Evolutionary conservation across 2,329 filamentous ascomycete genomes (phyloP), one percentile per base, ranked within the genome.

Genomic region (Daldinia eschscholtzii): DNA sequence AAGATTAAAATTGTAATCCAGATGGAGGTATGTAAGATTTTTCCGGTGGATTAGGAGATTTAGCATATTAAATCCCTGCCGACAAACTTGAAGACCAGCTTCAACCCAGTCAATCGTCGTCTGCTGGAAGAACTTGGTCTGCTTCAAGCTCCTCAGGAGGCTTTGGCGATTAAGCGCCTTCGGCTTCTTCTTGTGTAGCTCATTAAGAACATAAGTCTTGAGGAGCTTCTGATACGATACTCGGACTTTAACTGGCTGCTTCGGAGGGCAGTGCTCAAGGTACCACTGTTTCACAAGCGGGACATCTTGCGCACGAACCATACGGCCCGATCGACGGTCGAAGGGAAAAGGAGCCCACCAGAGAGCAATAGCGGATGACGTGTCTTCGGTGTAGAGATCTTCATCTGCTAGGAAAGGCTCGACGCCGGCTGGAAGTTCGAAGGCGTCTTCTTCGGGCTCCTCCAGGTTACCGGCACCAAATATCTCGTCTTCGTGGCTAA

Each of bases 281-380:
- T 99, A 99, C 93, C 94, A 98, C 80, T 98, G 96, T 82, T 99
- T 99, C 59, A 99, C 92, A 7, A 99, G 84, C 3, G 97, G 94
- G 20, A 99, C 96, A 80, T 99, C 97, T 80, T 99, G 94, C 12
- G 96, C 96, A 61, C 97, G 90, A 67, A 98, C 94, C 94, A 98
- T 99, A 73, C 90, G 92, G 39, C 96, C 96, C 42, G 96, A 98
- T 64, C 96, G 89, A 76, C 94, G 91, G 80, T 99, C 91, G 79
- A 99, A 99, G 0, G 97, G 96, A 78, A 93, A 97, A 26, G 96
- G 97, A 30, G 96, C 95, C 97, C 97, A 99, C 95, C 96, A 99
- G 23, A 99, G 84, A 57, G 93, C 90, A 72, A 99, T 97, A 1
- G 96, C 97, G 12, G 93, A 91, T 2, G 94, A 88, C 4, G 96